Conservation (phyloP, 2,329 filamentous ascomycete species). For the Metarhizium anisopliae region DNA sequence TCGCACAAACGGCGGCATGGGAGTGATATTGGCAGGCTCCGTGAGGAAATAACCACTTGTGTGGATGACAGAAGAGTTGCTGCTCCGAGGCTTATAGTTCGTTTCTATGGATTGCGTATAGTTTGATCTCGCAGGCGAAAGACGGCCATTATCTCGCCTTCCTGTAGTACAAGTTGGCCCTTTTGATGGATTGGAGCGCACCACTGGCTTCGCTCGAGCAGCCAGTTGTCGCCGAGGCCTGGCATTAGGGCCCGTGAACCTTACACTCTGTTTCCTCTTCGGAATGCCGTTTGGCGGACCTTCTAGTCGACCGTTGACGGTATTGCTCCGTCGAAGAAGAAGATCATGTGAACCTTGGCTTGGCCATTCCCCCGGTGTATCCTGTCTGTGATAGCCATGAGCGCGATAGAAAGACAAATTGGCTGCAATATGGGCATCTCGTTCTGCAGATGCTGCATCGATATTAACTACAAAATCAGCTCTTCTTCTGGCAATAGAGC, state of each 20-base stretch:
- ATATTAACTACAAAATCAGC: constrained; percentile 37
- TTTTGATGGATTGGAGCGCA: neutral
- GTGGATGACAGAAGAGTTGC: constrained; percentile 21
- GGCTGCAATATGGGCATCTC: constrained; percentile 56
- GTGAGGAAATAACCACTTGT: neutral
- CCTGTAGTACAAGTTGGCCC: neutral
- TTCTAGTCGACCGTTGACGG: constrained; percentile 10
- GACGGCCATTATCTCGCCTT: neutral
- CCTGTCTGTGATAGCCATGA: constrained; percentile 26
- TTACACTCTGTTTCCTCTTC: constrained; percentile 40
- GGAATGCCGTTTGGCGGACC: constrained; percentile 9
- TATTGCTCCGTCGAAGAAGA: constrained; percentile 13
- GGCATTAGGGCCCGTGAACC: constrained; percentile 35
- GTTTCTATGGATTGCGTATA: neutral
- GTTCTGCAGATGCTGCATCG: constrained; percentile 37
- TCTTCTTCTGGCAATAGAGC: constrained; percentile 31
- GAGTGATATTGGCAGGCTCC: neutral
- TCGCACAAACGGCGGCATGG: constrained; percentile 38
- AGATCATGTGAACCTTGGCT: constrained; percentile 16
- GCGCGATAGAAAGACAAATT: constrained; percentile 49
- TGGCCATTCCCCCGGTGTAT: neutral
- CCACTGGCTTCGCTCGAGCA: constrained; percentile 14
- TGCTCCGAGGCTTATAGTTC: neutral
- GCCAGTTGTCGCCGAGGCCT: constrained; percentile 19
- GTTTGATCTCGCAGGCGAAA: neutral